Evolutionary conservation across 306 rosid genomes (phyloP).

Genomic region (Prosopis cineraria): DNA sequence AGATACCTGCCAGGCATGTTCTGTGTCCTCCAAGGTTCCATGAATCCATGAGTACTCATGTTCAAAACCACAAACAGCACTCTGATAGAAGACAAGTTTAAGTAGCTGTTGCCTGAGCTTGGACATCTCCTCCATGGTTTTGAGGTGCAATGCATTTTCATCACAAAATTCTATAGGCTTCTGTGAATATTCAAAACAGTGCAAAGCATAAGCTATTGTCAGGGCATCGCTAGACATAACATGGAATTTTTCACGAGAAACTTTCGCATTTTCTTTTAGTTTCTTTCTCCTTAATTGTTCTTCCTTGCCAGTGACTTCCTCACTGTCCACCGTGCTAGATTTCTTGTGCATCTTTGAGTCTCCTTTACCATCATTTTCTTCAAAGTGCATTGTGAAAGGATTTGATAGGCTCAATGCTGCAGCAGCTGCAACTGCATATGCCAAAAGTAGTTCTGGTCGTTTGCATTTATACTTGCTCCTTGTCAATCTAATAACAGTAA

Average conservation of each 20-base stretch:
- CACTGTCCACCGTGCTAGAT: constrained; percentile 28
- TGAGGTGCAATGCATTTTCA: constrained; percentile 67
- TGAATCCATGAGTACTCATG: constrained; percentile 64
- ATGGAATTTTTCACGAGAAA: constrained; percentile 62
- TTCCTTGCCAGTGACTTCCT: constrained; percentile 46
- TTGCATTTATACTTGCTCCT: constrained; percentile 48
- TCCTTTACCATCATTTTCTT: constrained; percentile 52
- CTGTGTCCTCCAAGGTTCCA: constrained; percentile 69
- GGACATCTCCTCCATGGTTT: constrained; percentile 96
- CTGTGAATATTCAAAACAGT: constrained; percentile 69
- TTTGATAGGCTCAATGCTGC: constrained; percentile 89
- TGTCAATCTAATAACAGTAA: constrained; percentile 67
- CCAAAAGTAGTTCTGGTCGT: constrained; percentile 62
- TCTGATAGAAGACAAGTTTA: constrained; percentile 63
- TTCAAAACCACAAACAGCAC: constrained; percentile 46
- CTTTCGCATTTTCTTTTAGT: constrained; percentile 63
- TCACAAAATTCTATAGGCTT: constrained; percentile 62
- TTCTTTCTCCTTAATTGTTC: constrained; percentile 65
- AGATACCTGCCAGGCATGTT: constrained; percentile 61
- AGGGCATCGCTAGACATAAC: constrained; percentile 80
- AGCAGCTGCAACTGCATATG: constrained; percentile 79
- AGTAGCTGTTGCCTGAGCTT: constrained; percentile 83
- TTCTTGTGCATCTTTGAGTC: constrained; percentile 45
- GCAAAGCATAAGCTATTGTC: constrained; percentile 74
- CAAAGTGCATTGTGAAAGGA: constrained; percentile 72